phyloP scores from a whole-genome alignment of 2,329 filamentous ascomycete species.

The Saccharata proteae region DNA sequence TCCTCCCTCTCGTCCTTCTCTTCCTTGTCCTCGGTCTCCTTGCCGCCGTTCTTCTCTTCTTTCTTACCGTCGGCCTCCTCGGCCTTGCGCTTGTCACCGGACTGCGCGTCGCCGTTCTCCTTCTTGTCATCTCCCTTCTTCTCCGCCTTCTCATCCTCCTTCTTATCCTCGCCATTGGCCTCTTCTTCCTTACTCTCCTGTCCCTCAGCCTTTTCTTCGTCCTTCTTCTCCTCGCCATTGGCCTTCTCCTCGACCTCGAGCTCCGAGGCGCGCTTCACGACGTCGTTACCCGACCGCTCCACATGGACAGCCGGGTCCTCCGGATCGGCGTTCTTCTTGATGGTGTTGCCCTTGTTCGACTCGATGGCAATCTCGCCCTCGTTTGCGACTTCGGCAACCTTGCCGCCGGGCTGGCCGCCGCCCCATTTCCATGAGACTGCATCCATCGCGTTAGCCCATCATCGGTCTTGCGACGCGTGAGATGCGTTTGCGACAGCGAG shows the following conservation, averaged over 20 bases:
- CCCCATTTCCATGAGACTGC: conserved; percentile 54
- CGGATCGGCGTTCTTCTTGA: conserved; percentile 50
- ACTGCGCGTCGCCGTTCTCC: conserved; percentile 17
- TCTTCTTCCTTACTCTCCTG: conserved; percentile 24
- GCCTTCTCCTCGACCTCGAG: conserved; percentile 41
- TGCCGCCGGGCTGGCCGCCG: conserved; percentile 42
- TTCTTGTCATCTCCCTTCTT: conserved; percentile 18
- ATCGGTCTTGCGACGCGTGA: too few relatives aligned
- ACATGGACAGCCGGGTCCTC: conserved; percentile 50
- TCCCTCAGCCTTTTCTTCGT: conserved; percentile 15
- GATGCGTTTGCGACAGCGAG: too few relatives aligned
- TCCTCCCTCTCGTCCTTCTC: conserved; percentile 15
- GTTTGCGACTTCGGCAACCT: conserved; percentile 43
- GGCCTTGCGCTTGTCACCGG: conserved; percentile 23
- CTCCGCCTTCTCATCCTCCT: conserved; percentile 16
- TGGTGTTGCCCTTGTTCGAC: conserved; percentile 50
- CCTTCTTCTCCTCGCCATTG: conserved; percentile 16
- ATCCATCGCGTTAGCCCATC: too few relatives aligned
- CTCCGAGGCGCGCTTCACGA: conserved; percentile 51
- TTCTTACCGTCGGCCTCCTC: conserved; percentile 17
- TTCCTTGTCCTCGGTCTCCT: conserved; percentile 13
- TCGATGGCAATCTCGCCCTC: conserved; percentile 49
- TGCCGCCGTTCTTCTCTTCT: conserved; percentile 13
- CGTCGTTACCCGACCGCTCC: conserved; percentile 48
- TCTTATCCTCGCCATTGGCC: conserved; percentile 19